These are phyloP conservation scores for Ceratobasidium sp. DNA, from an alignment of 1,284 basidiomycete genomes.

Conservation along the genomic window DNA sequence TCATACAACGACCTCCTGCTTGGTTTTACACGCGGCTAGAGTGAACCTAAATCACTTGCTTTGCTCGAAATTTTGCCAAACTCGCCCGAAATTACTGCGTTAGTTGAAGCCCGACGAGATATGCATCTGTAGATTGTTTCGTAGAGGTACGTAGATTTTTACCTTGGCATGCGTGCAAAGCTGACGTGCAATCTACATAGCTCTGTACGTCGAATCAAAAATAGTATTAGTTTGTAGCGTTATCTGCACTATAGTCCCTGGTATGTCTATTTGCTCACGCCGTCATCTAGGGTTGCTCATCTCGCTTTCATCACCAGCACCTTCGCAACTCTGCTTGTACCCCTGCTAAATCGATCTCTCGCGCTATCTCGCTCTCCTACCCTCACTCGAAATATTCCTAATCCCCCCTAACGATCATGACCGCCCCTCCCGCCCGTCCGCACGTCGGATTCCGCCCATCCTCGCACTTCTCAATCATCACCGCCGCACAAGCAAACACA, in stretches of 20 bases:
- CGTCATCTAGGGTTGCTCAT: not conserved
- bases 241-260: not conserved
- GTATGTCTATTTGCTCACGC: not conserved
- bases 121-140: too few relatives aligned
- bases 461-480: conserved; percentile 62
- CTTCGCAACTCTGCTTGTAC: not conserved
- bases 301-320: not conserved
- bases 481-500: conserved; percentile 58
- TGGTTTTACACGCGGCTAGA: not conserved
- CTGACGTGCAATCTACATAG: not conserved
- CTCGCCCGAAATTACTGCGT: too few relatives aligned
- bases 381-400: not conserved
- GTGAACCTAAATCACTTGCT: not conserved
- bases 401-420: conserved; percentile 23
- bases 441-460: conserved; percentile 77
- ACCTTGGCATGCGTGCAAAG: not conserved
- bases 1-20: not conserved
- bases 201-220: not conserved
- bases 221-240: not conserved
- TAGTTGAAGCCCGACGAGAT: too few relatives aligned
- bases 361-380: not conserved
- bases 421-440: conserved; percentile 77
- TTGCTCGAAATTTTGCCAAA: too few relatives aligned
- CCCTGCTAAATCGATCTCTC: not conserved
- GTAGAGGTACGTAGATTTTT: not conserved